These are phyloP conservation scores for Globomyces sp. DNA, from an alignment of 371 early-diverging fungal species.

Conservation along the genomic window DNA sequence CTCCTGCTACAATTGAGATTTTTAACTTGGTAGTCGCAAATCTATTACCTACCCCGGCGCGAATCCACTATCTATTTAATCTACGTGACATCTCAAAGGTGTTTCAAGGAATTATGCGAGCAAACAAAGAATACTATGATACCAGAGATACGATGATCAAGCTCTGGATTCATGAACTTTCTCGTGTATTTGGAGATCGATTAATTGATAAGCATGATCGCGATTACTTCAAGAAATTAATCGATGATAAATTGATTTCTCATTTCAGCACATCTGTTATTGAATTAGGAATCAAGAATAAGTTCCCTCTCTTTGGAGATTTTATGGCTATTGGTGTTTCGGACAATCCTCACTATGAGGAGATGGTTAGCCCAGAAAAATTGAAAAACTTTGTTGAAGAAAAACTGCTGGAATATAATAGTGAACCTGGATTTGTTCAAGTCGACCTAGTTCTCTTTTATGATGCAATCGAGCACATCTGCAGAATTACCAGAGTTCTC, in stretches of 20 bases:
- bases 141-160: constrained; percentile 48
- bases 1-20: constrained; percentile 52
- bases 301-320: constrained; percentile 50
- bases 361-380: constrained; percentile 42
- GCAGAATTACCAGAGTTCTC: constrained; percentile 50
- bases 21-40: constrained; percentile 47
- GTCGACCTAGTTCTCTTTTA: constrained; percentile 54
- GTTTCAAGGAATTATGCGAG: constrained; percentile 53
- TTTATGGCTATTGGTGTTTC: constrained; percentile 29
- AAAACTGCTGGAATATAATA: constrained; percentile 51
- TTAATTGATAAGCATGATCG: constrained; percentile 48
- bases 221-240: constrained; percentile 42
- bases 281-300: constrained; percentile 44
- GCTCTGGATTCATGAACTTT: constrained; percentile 57
- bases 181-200: constrained; percentile 53
- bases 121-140: constrained; percentile 56
- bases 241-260: constrained; percentile 47
- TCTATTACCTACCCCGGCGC: constrained; percentile 56
- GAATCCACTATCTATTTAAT: constrained; percentile 59
- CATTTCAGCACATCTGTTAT: constrained; percentile 44
- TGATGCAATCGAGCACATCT: constrained; percentile 59
- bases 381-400: constrained; percentile 49
- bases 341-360: constrained; percentile 49
- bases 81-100: constrained; percentile 56
- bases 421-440: constrained; percentile 53